These are phyloP conservation scores for Pelargonium fulgidum DNA, from an alignment of 441 rosid genomes.

Conservation along the genomic window DNA sequence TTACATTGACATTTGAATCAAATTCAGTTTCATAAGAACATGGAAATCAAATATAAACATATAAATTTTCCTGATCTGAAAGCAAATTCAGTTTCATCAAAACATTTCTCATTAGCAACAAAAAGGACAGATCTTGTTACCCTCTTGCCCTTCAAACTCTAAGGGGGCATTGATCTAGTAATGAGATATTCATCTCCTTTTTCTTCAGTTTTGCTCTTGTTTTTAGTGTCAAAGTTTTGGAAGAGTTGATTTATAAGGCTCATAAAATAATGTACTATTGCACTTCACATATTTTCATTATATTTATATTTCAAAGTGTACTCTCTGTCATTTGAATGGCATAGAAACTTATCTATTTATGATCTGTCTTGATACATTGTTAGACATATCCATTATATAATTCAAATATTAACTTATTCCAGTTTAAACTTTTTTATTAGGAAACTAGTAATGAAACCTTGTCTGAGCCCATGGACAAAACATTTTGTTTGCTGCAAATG, in stretches of 20 bases:
- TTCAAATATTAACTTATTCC: conserved; percentile 11
- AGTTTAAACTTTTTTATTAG: conserved; percentile 35
- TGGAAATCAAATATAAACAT: too few relatives aligned
- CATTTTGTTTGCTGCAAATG: conserved; percentile 77
- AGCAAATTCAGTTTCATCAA: too few relatives aligned
- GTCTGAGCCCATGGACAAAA: conserved; percentile 79
- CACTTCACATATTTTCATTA: neutral
- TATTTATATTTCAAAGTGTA: neutral
- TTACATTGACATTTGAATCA: neutral
- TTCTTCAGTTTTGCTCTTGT: too few relatives aligned
- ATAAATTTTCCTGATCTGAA: too few relatives aligned
- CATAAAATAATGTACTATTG: neutral
- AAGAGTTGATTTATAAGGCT: neutral
- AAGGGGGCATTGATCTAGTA: too few relatives aligned
- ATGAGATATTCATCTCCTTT: too few relatives aligned
- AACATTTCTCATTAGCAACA: too few relatives aligned
- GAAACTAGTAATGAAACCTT: conserved; percentile 50
- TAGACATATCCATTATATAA: neutral
- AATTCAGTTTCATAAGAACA: too few relatives aligned
- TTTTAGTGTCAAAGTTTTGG: neutral
- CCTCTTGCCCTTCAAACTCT: too few relatives aligned
- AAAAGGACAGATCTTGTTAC: too few relatives aligned
- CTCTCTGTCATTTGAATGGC: neutral
- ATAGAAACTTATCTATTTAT: neutral
- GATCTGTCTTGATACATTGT: neutral